These are phyloP conservation scores for Fusarium secorum DNA, from an alignment of 2,329 filamentous ascomycete genomes.

Conservation along the genomic window DNA sequence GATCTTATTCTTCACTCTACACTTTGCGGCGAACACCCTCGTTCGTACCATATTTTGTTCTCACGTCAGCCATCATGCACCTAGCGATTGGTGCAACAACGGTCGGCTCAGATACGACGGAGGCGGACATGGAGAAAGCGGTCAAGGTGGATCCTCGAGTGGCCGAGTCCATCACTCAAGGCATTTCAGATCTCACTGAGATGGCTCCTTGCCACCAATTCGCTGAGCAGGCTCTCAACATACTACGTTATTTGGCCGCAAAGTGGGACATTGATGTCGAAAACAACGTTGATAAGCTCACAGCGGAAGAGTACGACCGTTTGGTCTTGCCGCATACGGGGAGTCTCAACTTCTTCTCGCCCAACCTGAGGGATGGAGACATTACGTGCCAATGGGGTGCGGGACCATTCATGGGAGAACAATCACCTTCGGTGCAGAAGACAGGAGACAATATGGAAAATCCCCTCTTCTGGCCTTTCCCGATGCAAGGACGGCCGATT, in stretches of 20 bases:
- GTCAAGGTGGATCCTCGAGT: slow-evolving; percentile 51
- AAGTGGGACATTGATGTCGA: slow-evolving; percentile 67
- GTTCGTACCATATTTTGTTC: slow-evolving; percentile 69
- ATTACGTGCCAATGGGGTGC: slow-evolving; percentile 58
- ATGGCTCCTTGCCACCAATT: slow-evolving; percentile 70
- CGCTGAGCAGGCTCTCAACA: slow-evolving; percentile 67
- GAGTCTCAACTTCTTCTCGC: slow-evolving; percentile 66
- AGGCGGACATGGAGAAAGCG: slow-evolving; percentile 45
- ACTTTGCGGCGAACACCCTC: slow-evolving; percentile 66
- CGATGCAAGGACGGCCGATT: slow-evolving; percentile 66
- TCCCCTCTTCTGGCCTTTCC: slow-evolving; percentile 68
- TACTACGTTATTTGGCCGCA: slow-evolving; percentile 63
- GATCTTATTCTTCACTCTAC: slow-evolving; percentile 66
- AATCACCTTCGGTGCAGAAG: slow-evolving; percentile 30
- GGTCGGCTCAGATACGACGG: slow-evolving; percentile 28
- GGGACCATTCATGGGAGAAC: slow-evolving; percentile 19
- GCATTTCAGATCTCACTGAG: slow-evolving; percentile 65
- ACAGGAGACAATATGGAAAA: slow-evolving; percentile 56
- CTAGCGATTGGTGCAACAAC: slow-evolving; percentile 59
- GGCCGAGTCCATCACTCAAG: slow-evolving; percentile 58
- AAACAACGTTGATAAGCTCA: slow-evolving; percentile 46
- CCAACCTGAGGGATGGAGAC: slow-evolving; percentile 58
- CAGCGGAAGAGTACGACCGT: slow-evolving; percentile 50
- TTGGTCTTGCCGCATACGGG: slow-evolving; percentile 57
- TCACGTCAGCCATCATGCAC: slow-evolving; percentile 68